Conservation (phyloP, 139 green algal genomes). For the Chlamydomonas urium region DNA sequence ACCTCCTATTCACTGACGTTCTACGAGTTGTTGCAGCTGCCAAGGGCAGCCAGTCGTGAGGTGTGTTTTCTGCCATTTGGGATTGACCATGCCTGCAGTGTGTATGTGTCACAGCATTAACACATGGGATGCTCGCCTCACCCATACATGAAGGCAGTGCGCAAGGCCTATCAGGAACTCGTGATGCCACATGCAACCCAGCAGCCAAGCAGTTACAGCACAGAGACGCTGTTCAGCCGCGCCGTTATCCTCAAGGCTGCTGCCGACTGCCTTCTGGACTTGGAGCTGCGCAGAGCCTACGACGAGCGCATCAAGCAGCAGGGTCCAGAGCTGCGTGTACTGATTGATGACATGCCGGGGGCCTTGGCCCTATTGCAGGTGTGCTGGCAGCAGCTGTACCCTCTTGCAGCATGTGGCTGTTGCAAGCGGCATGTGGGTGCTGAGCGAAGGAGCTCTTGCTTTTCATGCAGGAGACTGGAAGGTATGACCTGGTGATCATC, state of each 20-base stretch:
- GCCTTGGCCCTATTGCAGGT: not conserved
- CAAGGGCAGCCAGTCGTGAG: not conserved
- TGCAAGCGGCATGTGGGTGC: too few species aligned
- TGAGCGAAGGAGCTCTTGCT: too few species aligned
- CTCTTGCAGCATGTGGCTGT: too few species aligned
- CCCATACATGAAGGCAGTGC: too few species aligned
- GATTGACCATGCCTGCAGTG: too few species aligned
- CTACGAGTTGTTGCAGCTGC: not conserved
- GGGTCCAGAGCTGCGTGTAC: not conserved
- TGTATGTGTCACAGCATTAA: too few species aligned
- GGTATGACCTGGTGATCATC: too few species aligned
- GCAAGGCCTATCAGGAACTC: not conserved
- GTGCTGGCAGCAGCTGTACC: too few species aligned
- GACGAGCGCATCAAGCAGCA: not conserved
- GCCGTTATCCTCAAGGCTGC: constrained; percentile 22
- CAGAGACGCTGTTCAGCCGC: constrained; percentile 17
- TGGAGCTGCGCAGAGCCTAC: constrained; percentile 10
- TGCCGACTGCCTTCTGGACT: constrained; percentile 13
- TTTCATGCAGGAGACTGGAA: too few species aligned
- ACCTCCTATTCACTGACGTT: not conserved
- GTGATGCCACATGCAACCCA: constrained; percentile 2
- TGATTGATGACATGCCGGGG: not conserved
- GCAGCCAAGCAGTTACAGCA: constrained; percentile 7
- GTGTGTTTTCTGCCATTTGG: too few species aligned
- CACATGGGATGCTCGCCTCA: too few species aligned